Conservation (phyloP, 139 green algal species). For the Asterochloris erici region DNA sequence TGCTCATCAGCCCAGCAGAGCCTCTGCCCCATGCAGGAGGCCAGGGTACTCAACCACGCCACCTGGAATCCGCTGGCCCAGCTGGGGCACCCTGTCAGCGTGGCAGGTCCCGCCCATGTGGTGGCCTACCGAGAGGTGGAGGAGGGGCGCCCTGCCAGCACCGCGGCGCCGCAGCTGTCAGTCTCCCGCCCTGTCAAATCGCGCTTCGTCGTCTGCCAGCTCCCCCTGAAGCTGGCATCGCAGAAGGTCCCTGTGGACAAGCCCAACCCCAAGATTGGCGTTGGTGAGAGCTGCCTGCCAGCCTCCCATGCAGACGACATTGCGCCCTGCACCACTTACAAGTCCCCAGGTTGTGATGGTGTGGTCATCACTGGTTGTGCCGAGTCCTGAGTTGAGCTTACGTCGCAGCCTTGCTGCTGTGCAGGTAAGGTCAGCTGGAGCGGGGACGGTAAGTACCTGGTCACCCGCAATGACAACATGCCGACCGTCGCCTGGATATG, state of each 20-base stretch:
- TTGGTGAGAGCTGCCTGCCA: conserved; percentile 39
- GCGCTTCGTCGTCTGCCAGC: conserved; percentile 51
- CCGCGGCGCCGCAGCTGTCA: not conserved
- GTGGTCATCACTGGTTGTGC: not conserved
- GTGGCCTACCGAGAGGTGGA: conserved; percentile 65
- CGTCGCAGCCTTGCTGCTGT: not conserved
- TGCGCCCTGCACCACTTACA: not conserved
- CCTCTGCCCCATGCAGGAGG: too few relatives aligned
- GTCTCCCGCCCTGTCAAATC: conserved; percentile 24
- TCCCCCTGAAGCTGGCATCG: conserved; percentile 50
- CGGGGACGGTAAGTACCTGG: conserved; percentile 60
- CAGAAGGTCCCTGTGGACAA: conserved; percentile 48
- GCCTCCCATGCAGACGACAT: not conserved
- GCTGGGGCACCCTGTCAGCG: conserved; percentile 40
- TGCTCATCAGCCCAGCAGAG: too few relatives aligned
- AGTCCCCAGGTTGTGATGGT: too few relatives aligned
- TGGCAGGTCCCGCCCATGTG: conserved; percentile 32
- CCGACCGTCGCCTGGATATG: conserved; percentile 74
- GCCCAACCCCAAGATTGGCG: conserved; percentile 60
- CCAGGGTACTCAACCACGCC: conserved; percentile 62
- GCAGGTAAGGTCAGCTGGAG: conserved; percentile 59
- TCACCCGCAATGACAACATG: conserved; percentile 74
- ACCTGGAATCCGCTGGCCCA: conserved; percentile 69
- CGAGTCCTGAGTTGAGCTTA: not conserved
- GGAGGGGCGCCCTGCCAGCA: conserved; percentile 7